These are phyloP conservation scores for Xylaria sp. DNA, from an alignment of 2,329 filamentous ascomycete genomes.

Conservation along the genomic window DNA sequence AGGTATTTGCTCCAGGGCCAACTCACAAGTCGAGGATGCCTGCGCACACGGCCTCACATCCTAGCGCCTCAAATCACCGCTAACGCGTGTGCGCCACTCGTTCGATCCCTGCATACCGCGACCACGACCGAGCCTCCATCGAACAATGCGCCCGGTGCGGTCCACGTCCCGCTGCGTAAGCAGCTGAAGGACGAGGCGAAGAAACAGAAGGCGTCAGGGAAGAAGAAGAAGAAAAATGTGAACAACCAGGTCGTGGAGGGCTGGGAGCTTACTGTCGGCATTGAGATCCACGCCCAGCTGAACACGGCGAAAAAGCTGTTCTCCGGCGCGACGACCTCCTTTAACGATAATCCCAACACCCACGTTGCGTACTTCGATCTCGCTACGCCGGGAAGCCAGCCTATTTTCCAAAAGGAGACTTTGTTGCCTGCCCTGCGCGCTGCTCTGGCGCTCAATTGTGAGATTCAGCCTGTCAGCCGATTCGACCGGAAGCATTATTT, in stretches of 20 bases:
- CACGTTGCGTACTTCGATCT: constrained; percentile 85
- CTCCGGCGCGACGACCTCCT: constrained; percentile 63
- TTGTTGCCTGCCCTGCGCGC: constrained; percentile 87
- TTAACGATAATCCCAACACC: constrained; percentile 70
- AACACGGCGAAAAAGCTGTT: constrained; percentile 89
- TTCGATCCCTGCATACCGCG: constrained; percentile 31
- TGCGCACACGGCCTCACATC: constrained; percentile 23
- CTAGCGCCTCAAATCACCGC: constrained; percentile 3
- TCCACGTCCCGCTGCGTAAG: constrained; percentile 57
- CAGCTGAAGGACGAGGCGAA: constrained; percentile 64
- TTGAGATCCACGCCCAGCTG: constrained; percentile 95
- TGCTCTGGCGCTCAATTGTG: constrained; percentile 76
- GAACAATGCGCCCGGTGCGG: constrained; percentile 17
- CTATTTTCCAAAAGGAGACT: constrained; percentile 74
- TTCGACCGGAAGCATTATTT: constrained; percentile 99
- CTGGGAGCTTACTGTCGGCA: constrained; percentile 93
- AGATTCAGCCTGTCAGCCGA: constrained; percentile 67
- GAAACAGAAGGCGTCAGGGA: constrained; percentile 41
- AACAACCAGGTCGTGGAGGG: constrained; percentile 52
- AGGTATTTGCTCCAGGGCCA: constrained; percentile 46
- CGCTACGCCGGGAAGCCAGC: constrained; percentile 84
- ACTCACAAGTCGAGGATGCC: constrained; percentile 40
- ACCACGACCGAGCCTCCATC: constrained; percentile 21
- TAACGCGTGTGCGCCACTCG: constrained; percentile 11
- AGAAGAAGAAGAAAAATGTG: constrained; percentile 42